Evolutionary conservation across 116 monocot genomes (phyloP), one percentile per base, ranked within the genome.

Genomic region (Iris pallida): DNA sequence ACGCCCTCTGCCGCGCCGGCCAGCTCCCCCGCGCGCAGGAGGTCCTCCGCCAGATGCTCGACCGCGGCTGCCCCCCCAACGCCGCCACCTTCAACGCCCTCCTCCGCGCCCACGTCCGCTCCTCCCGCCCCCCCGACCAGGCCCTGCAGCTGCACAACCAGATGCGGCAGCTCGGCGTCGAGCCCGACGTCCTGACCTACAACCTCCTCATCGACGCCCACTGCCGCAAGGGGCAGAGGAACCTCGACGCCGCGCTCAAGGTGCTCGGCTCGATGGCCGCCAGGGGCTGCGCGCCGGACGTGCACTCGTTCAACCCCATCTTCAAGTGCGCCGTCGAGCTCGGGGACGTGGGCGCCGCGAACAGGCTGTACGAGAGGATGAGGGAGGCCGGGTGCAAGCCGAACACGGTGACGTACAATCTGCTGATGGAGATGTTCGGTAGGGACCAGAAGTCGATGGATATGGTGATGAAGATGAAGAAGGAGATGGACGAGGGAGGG

Each of bases 61-160:
- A 85, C 45, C 71, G 73, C 0, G 90, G 82, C 14, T 86, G 84
- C 47, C 15, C 64, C 1, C 93, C 98, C 3, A 93, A 92, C 53
- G 76, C 93, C 1, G 93, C 87, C 17, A 96, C 92, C 0, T 96
- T 92, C 73, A 96, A 96, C 57, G 67, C 76, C 53, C 66, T 93
- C 66, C 85, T 98, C 78, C 72, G 86, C 20, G 81, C 80, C 0
- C 93, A 98, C 52, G 85, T 88, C 47, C 90, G 86, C 71, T 81
- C 88, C 0, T 83, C 85, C 4, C 71, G 90, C n/a, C 51, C 71
- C 2, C 51, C 71, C 1, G 90, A 90, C 75, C 90, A 88, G 67
- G 97, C 71, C 2, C 71, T 98, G 10, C 90, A 98, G 76, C 80
- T 98, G 47, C 75, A 86, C 44, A 98, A 98, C 71, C 92, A 90